Evolutionary conservation across 2,329 filamentous ascomycete genomes (phyloP).

Genomic region (Pyrenophora tritici-repentis): DNA sequence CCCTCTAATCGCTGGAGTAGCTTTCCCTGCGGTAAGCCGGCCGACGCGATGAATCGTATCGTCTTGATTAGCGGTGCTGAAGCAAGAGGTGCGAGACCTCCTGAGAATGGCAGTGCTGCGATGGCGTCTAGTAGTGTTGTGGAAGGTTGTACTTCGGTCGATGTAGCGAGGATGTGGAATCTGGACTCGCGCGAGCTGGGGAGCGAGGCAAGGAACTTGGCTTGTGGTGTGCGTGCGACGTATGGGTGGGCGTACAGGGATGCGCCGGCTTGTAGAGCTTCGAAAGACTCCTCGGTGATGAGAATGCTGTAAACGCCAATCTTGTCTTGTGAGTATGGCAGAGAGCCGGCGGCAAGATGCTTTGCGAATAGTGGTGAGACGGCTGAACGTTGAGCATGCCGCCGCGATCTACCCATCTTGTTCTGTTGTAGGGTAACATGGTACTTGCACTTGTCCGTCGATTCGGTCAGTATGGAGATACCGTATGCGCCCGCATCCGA

Average conservation of each 20-base stretch:
- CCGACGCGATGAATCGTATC: constrained; percentile 34
- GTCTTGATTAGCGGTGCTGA: constrained; percentile 30
- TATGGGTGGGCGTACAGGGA: constrained; percentile 19
- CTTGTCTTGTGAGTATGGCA: constrained; percentile 32
- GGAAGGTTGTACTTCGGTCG: constrained; percentile 17
- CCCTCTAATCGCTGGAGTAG: constrained; percentile 44
- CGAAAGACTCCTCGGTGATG: constrained; percentile 29
- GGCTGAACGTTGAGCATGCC: constrained; percentile 28
- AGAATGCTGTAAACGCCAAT: constrained; percentile 30
- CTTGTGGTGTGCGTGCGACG: constrained; percentile 12
- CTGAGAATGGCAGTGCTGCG: constrained; percentile 33
- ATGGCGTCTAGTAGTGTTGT: constrained; percentile 33
- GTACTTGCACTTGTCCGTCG: constrained; percentile 19
- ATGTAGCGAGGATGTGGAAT: constrained; percentile 28
- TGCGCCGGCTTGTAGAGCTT: constrained; percentile 25
- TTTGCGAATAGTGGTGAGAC: constrained; percentile 42
- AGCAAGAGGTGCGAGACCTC: constrained; percentile 35
- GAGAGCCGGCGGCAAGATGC: constrained; percentile 38
- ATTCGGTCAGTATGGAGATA: constrained; percentile 27
- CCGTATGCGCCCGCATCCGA: constrained; percentile 32
- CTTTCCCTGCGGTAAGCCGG: constrained; percentile 31
- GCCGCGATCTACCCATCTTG: constrained; percentile 30
- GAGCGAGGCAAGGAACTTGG: constrained; percentile 28
- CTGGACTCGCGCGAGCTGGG: constrained; percentile 25
- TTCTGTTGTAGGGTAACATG: constrained; percentile 31